A percentile compares a stretch with the other conserved stretches of the same genome.
Conservation (phyloP, 2,329 filamentous ascomycete genomes). For the Elsinoe perseae region DNA sequence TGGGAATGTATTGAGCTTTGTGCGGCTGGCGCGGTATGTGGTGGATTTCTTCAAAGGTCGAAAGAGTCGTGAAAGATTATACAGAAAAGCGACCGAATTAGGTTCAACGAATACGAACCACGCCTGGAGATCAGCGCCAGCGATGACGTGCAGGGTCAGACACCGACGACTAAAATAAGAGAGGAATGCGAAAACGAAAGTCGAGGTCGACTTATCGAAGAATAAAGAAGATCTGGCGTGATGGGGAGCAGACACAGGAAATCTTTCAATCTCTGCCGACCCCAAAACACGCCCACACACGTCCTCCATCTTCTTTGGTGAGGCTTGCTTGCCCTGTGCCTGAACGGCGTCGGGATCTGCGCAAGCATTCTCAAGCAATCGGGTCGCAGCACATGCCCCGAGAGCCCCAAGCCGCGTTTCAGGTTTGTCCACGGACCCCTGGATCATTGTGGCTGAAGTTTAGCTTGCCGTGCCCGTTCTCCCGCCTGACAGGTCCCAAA, state of each 20-base stretch:
- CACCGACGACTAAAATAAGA: neutral
- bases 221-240: neutral
- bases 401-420: slow-evolving; percentile 2
- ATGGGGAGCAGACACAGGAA: neutral
- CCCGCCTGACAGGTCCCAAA: neutral
- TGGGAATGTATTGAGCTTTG: neutral
- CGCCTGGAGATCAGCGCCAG: slow-evolving; percentile 2
- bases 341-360: slow-evolving; percentile 5
- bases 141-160: slow-evolving; percentile 9
- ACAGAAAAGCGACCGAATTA: slow-evolving; percentile 13
- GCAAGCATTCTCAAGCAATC: neutral
- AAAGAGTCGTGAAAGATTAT: slow-evolving; percentile 2
- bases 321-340: neutral
- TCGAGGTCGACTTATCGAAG: neutral
- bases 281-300: neutral
- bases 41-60: neutral
- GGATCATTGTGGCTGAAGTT: neutral
- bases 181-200: neutral
- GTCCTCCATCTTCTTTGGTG: neutral
- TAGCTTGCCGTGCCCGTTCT: neutral
- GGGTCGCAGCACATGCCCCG: neutral
- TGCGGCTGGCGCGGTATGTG: slow-evolving; percentile 8
- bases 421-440: neutral
- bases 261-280: neutral
- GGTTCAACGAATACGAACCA: slow-evolving; percentile 13